Evolutionary conservation across 2,329 filamentous ascomycete genomes (phyloP).

Genomic region (Arachnomyces sp.): DNA sequence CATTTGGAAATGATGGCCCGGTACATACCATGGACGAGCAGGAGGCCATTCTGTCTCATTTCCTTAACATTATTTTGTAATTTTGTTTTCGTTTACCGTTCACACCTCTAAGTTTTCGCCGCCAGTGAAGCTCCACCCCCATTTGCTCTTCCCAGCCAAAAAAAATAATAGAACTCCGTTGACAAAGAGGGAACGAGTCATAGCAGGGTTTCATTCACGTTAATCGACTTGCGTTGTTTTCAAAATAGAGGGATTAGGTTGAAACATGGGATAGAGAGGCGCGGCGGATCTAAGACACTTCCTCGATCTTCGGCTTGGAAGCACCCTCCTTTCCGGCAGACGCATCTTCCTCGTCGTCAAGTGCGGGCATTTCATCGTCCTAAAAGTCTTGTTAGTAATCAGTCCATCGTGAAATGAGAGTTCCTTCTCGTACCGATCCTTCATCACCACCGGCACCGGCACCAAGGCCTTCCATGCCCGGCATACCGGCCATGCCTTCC

Average conservation of each 20-base stretch:
- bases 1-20: no score
- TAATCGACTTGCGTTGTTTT: no score
- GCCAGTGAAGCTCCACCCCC: no score
- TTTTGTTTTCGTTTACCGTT: background rate
- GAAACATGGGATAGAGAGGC: background rate
- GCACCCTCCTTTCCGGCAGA: slow-evolving; percentile 36
- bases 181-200: no score
- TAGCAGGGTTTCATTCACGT: no score
- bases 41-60: no score
- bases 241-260: background rate
- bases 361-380: slow-evolving; percentile 77
- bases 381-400: slow-evolving; percentile 27
- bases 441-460: slow-evolving; percentile 34
- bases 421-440: slow-evolving; percentile 6
- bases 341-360: slow-evolving; percentile 58
- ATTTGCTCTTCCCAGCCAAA: no score
- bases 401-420: slow-evolving; percentile 1
- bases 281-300: slow-evolving; percentile 7
- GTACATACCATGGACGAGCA: no score
- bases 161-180: no score
- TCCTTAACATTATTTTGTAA: background rate
- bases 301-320: slow-evolving; percentile 27
- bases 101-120: background rate
- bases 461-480: slow-evolving; percentile 28
- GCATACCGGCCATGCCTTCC: slow-evolving; percentile 31